Conservation (phyloP, 129 eudicot genomes). For the Pulicaria dysenterica region DNA sequence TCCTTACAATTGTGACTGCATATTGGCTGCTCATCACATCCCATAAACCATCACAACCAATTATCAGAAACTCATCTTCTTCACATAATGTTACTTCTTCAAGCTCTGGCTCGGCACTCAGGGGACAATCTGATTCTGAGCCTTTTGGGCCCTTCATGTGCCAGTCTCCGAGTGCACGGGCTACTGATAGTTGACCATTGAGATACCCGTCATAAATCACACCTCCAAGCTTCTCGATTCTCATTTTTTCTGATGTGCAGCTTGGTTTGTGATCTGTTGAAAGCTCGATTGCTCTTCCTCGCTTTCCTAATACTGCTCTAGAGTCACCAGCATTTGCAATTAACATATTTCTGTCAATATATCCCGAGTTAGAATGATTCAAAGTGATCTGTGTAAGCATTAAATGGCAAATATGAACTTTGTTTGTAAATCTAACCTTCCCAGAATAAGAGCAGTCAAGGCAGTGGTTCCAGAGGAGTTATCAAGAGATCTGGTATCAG, state of each 20-base stretch:
- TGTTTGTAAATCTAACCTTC: constrained; percentile 53
- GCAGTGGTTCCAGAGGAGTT: constrained; percentile 81
- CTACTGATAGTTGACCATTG: constrained; percentile 89
- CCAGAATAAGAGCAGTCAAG: constrained; percentile 60
- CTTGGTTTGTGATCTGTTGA: constrained; percentile 89
- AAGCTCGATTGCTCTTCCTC: constrained; percentile 82
- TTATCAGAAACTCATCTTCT: constrained; percentile 83
- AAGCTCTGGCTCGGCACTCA: constrained; percentile 77
- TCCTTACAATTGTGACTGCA: constrained; percentile 77
- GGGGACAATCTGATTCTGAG: constrained; percentile 51
- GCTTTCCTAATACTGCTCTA: constrained; percentile 81
- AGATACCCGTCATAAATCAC: constrained; percentile 80
- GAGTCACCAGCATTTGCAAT: constrained; percentile 90
- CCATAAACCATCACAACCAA: constrained; percentile 89
- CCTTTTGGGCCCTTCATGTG: constrained; percentile 87
- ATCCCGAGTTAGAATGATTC: too few relatives aligned
- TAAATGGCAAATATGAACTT: too few relatives aligned
- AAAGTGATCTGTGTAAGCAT: too few relatives aligned
- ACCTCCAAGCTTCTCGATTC: constrained; percentile 81
- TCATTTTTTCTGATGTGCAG: constrained; percentile 64
- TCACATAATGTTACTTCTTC: constrained; percentile 59
- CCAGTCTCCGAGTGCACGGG: constrained; percentile 94
- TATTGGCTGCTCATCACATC: constrained; percentile 90
- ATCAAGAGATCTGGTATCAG: constrained; percentile 63
- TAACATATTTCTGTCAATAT: constrained; percentile 56